Evolutionary conservation across 2,329 filamentous ascomycete species (phyloP).

Genomic region (Arthrobotrys pseudoclavata): DNA sequence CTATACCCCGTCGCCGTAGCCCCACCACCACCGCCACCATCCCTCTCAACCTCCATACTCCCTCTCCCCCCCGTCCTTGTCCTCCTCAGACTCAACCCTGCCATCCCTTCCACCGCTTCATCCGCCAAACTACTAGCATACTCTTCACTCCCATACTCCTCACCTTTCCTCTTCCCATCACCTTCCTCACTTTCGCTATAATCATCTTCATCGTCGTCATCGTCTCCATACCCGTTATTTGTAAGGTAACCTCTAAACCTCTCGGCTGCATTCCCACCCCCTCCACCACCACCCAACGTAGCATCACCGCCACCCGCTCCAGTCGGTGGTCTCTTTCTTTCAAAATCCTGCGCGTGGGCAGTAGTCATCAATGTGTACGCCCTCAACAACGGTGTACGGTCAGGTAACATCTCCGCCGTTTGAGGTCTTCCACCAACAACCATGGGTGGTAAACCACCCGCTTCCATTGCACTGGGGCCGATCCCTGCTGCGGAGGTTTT

Average conservation of each 20-base stretch:
- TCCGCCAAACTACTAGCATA: conserved; percentile 36
- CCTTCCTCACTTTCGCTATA: conserved; percentile 64
- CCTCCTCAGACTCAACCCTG: conserved; percentile 39
- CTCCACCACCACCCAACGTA: conserved; percentile 52
- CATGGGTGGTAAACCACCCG: conserved; percentile 34
- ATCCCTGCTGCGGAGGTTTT: conserved; percentile 10
- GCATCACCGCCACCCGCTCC: conserved; percentile 60
- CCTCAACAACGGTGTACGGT: conserved; percentile 60
- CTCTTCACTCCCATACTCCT: conserved; percentile 4
- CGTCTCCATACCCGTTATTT: conserved; percentile 18
- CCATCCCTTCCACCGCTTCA: conserved; percentile 44
- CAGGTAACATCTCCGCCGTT: conserved; percentile 10
- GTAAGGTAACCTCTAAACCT: conserved; percentile 60
- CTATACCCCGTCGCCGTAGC: conserved; percentile 26
- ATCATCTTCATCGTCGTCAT: conserved; percentile 64
- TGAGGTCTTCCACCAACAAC: conserved; percentile 1
- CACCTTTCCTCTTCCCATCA: conserved; percentile 2
- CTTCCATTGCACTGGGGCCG: conserved; percentile 60
- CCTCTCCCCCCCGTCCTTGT: conserved; percentile 11
- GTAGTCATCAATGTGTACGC: conserved; percentile 73
- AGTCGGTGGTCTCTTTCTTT: conserved; percentile 77
- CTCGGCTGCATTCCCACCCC: conserved; percentile 54
- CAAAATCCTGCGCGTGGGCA: conserved; percentile 92
- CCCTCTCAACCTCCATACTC: background rate
- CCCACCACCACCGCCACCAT: background rate